These are phyloP conservation scores for Tylopilus sp. DNA, from an alignment of 768 basidiomycete species.

Conservation along the genomic window DNA sequence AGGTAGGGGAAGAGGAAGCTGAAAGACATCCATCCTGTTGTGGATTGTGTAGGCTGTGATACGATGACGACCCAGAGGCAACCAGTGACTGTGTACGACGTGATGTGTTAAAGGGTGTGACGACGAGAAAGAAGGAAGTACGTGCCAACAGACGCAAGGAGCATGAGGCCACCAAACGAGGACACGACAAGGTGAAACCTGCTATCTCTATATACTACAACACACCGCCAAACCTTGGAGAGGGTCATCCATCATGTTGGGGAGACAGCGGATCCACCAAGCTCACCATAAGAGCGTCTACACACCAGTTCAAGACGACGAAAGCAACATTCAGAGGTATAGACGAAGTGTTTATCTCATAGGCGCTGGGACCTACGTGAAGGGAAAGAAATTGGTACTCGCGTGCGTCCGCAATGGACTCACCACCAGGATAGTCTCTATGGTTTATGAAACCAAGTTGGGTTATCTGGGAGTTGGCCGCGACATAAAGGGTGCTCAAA, in stretches of 20 bases:
- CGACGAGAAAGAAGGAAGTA: not conserved
- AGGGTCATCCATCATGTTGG: not conserved
- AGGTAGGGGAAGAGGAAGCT: slow-evolving; percentile 31
- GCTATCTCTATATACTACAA: slow-evolving; percentile 31
- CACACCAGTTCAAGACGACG: slow-evolving; percentile 31
- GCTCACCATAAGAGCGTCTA: slow-evolving; percentile 30
- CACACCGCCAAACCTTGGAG: slow-evolving; percentile 30
- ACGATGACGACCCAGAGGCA: slow-evolving; percentile 28
- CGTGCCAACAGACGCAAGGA: slow-evolving; percentile 26
- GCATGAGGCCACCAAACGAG: slow-evolving; percentile 16
- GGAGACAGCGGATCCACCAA: not conserved
- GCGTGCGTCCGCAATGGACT: not conserved
- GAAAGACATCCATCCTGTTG: slow-evolving; percentile 30
- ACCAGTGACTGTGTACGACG: slow-evolving; percentile 21
- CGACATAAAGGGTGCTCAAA: slow-evolving; percentile 28
- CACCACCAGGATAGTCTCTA: slow-evolving; percentile 32
- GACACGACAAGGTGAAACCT: slow-evolving; percentile 15
- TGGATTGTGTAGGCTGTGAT: slow-evolving; percentile 19
- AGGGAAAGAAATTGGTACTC: too few relatives aligned
- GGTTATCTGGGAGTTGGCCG: slow-evolving; percentile 22
- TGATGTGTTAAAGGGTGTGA: not conserved
- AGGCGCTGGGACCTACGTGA: slow-evolving; percentile 23
- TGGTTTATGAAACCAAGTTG: slow-evolving; percentile 30
- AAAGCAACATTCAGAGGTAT: slow-evolving; percentile 27
- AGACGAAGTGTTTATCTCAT: slow-evolving; percentile 24